Evolutionary conservation across 78 protist genomes (phyloP), one percentile per base, ranked within the genome.

Genomic region (Tieghemostelium lacteum): DNA sequence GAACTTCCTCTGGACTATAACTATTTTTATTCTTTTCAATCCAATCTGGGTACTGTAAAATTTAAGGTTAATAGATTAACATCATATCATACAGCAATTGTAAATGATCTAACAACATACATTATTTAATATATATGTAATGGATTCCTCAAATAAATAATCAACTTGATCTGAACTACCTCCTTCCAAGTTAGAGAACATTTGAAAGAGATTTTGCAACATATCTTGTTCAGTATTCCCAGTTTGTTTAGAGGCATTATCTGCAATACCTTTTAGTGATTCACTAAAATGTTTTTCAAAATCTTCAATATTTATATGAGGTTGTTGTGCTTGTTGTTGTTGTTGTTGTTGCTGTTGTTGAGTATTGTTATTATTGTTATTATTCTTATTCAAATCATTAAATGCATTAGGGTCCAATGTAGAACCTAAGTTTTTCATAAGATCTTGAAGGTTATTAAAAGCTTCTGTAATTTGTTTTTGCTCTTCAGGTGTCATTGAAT

Each of bases 41-140:
- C 88, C 88, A 80, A 40, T 36, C 28, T 54, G 88, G 88, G 50
- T 67, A 80, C 88, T 77, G 14, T 42, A 26, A 40, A 42, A 26
- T 4, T 37, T 4, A 40, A 26, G n/a, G 14, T 22, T 16, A 58
- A 36, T 31, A 57, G n/a, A 73, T 31, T 39, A 19, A 54, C 34
- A 37, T 54, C 45, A 55, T 45, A 24, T 24, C 28, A 0, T 16
- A 17, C 65, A 29, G 14, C 12, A 52, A 19, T 54, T 49, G 8
- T 33, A 33, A 37, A 54, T 71, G 16, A 8, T 49, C 1, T 69
- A 10, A 20, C 3, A 24, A 29, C 29, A 39, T 78, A 78, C 88
- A 64, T 78, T 64, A 36, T 64, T 63, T 49, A 33, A 54, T 14
- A 78, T 64, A 57, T 54, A 78, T 55, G 61, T 39, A 37, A 78